These are phyloP conservation scores for Shiraia bambusicola DNA, from an alignment of 2,329 filamentous ascomycete genomes.

Conservation along the genomic window DNA sequence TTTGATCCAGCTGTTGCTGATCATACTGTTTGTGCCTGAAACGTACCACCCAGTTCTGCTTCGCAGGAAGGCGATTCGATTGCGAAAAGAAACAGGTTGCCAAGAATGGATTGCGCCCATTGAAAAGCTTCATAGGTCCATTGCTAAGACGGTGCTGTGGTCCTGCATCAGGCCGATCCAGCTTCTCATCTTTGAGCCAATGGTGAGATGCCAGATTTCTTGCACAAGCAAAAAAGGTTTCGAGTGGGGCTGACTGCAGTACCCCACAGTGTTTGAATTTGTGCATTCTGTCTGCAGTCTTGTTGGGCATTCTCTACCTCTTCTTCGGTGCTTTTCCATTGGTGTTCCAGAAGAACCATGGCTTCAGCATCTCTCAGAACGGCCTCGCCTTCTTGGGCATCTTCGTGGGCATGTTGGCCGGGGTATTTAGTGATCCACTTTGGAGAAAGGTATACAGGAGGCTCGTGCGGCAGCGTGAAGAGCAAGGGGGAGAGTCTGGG, in stretches of 20 bases:
- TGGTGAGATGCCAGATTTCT: conserved; percentile 50
- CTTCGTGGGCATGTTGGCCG: conserved; percentile 66
- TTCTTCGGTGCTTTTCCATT: conserved; percentile 88
- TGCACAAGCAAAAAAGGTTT: background rate
- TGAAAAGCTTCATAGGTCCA: conserved; percentile 70
- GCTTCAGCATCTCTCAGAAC: conserved; percentile 75
- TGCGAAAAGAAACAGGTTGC: conserved; percentile 77
- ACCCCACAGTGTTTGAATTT: conserved; percentile 65
- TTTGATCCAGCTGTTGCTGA: conserved; percentile 57
- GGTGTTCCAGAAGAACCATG: conserved; percentile 73
- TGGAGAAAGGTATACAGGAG: conserved; percentile 63
- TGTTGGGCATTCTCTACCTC: conserved; percentile 86
- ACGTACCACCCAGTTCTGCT: conserved; percentile 77
- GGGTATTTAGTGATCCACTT: conserved; percentile 63
- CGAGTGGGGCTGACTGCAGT: conserved; percentile 29
- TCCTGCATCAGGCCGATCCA: conserved; percentile 69
- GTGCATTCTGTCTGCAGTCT: conserved; percentile 77
- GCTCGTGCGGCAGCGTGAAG: conserved; percentile 58
- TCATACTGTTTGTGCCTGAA: conserved; percentile 77
- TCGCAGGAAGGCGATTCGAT: conserved; percentile 66
- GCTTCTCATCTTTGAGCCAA: conserved; percentile 77
- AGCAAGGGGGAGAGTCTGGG: conserved; percentile 55
- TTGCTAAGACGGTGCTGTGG: conserved; percentile 55
- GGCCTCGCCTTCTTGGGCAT: conserved; percentile 73
- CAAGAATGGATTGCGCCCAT: conserved; percentile 73